Base-by-base conservation (phyloP, 768 basidiomycete genomes). In the Lyophyllum decastes region DNA sequence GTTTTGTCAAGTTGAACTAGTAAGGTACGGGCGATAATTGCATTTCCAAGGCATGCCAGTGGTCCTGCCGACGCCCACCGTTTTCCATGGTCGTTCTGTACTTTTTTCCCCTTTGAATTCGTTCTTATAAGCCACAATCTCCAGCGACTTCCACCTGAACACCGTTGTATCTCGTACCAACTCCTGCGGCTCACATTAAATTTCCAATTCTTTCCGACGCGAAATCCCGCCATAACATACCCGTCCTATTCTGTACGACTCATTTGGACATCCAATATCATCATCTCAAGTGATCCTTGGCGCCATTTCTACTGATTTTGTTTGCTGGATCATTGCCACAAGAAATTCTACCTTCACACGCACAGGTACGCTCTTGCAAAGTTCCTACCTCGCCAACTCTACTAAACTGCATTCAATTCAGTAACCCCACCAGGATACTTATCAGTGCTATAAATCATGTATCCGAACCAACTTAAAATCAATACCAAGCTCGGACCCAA, bases 401-500 rank as follows among this genome's bases (percentile, higher is more conserved):
- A 19, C 19, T 10, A n/a, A 38, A 51, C 52, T n/a, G 49, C 49
- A 26, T 27, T 21, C 25, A 40, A 16, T 27, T 34, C 41, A 61
- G 57, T 46, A 9, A 34, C 34, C 25, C 27, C 51, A 41, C 57
- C 24, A 48, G 25, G 19, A 22, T 57, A 47, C 48, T 27, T 41
- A 17, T 26, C 60, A 60, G 57, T 54, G 49, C 53, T 67, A 38
- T 44, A 57, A 57, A 56, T 54, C 49, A 84, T 84, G 81, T 72
- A 72, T 63, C 70, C 81, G 48, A 63, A 73, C 47, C 77, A 73
- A 57, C 82, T 84, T 60, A 76, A 72, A 63, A 77, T 85, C 67
- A 77, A 82, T 63, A 83, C 82, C 52, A 73, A 76, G 56, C 66
- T 76, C 60, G 71, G 67, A 38, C 51, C 58, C 58, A 71, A 63